Evolutionary conservation across 1,284 basidiomycete genomes (phyloP), one percentile per base, ranked within the genome.

Genomic region (Pyrrhoderma noxium): DNA sequence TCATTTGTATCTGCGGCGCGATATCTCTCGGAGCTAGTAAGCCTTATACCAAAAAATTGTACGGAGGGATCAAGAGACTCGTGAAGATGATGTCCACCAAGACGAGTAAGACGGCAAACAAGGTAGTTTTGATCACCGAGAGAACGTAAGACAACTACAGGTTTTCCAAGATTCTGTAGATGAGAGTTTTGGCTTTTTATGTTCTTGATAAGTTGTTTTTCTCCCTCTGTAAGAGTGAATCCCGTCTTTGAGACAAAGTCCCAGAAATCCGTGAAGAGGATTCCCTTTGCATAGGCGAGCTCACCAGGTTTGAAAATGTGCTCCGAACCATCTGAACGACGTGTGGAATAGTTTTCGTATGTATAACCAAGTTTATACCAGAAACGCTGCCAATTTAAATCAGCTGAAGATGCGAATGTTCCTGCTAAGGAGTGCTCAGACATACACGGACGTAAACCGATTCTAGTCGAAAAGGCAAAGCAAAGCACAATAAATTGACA

Each of bases 381-480:
- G 42, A 38, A 51, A 8, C 49, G 27, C 11, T 38, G 31, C 49
- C 49, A 51, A 22, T 41, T 22, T 13, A 51, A 9, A 45, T 45
- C 35, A 8, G 13, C n/a, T 7, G 46, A 14, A 23, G 46, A 21
- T 2, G 46, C 21, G 22, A 31, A 31, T 31, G 27, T 5, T 11
- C 27, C 27, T 31, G 27, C 11, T 11, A 31, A 31, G 27, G 27
- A 31, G 7, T 31, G 27, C 5, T 31, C 27, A 31, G 5, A 31
- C n/a, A 11, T 31, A 5, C 27, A 31, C 11, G 11, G 27, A 31
- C 27, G 11, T 31, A 31, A n/a, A n/a, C n/a, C n/a, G n/a, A n/a
- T n/a, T n/a, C n/a, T n/a, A n/a, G n/a, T n/a, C 27, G 11, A 31
- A 31, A 31, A 31, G 27, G 7, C 11, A 31, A 31, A 31, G 27